Base-by-base conservation (phyloP, 805 yeast species). In the Yamadazyma endophytica region DNA sequence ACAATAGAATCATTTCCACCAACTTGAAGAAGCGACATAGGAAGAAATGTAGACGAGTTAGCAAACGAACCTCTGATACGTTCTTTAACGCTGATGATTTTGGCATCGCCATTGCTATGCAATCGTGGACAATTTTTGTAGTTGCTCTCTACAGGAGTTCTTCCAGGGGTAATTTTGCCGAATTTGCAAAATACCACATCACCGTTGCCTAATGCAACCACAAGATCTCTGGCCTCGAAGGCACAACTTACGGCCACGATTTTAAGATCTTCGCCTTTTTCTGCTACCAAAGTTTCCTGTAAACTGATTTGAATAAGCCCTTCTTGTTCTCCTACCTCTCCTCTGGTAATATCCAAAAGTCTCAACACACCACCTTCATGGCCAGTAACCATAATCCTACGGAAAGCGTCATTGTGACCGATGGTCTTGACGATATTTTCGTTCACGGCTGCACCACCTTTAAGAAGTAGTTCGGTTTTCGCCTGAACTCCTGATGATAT, bases 301-400 rank as follows among this genome's bases (percentile, higher is more conserved):
- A 64, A 49, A 32, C 57, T 51, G 19, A 64, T 42, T 38, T 60
- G 65, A 1, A 64, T 46, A 6, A 49, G 42, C 21, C 48, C 49
- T 29, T 58, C 65, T 7, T 52, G 43, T 15, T 56, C 64, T 29
- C 44, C 55, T 15, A 48, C 54, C 28, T 85, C 96, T 13, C 83
- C 82, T 35, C 79, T 76, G 0, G 94, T 77, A 0, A 87, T 80
- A 57, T 90, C 95, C 78, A 88, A 80, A 7, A 90, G 64, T 32
- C 96, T 70, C 0, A 92, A 75, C 21, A 80, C 73, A 0, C 97
- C 97, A 52, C 82, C 82, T 21, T 79, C 74, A 50, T 92, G 96
- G 1, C 97, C 97, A 0, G 95, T 79, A 1, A 87, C 78, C 24
- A 89, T 37, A n/a, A 65, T 50, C 32, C 48, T 56, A 8, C 62